Evolutionary conservation across 805 yeast genomes (phyloP), one percentile per base, ranked within the genome.

Genomic region (Candida khao-thaluensis): DNA sequence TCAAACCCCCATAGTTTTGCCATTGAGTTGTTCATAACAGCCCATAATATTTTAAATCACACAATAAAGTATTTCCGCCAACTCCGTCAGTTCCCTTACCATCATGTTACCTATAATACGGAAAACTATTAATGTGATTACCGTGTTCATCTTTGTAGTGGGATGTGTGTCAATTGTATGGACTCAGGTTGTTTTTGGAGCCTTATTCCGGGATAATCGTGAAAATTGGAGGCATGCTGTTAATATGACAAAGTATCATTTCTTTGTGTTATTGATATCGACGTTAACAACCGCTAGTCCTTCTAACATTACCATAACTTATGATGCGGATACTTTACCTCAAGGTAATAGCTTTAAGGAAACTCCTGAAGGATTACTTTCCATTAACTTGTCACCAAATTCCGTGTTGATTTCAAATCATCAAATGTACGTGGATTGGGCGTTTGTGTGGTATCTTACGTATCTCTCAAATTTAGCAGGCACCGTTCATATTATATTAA

Each of bases 361-460:
- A 45, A 35, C 65, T 60, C 8, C 52, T 43, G 51, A 39, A 8
- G 57, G 56, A n/a, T 47, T 52, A 30, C 39, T 52, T 33, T 53
- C 47, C 14, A 52, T 51, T 16, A 42, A 49, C 9, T 51, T 82
- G 30, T 58, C 68, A 6, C 76, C 75, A 15, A 72, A 79, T 27
- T 72, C 85, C 0, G 72, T 91, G 2, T 57, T 83, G 32, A 81
- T 90, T 24, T 78, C 93, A n/a, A 91, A 91, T 56, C 98, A 91
- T 60, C 97, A 90, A 63, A 82, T 91, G 17, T 91, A 91, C 58
- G 80, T 91, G 3, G 99, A 91, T 58, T 91, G 99, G 99, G 71
- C 85, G 8, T 89, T 77, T 51, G 50, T 88, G 40, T 91, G 99
- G 99, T 91, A 86, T 78, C 44, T 85, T 15, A 69, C 85, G 0